Percentiles rank a stretch among this genome's conserved stretches.
phyloP scores from a whole-genome alignment of 1,284 basidiomycete species.

The Phaffia rhodozyma region DNA sequence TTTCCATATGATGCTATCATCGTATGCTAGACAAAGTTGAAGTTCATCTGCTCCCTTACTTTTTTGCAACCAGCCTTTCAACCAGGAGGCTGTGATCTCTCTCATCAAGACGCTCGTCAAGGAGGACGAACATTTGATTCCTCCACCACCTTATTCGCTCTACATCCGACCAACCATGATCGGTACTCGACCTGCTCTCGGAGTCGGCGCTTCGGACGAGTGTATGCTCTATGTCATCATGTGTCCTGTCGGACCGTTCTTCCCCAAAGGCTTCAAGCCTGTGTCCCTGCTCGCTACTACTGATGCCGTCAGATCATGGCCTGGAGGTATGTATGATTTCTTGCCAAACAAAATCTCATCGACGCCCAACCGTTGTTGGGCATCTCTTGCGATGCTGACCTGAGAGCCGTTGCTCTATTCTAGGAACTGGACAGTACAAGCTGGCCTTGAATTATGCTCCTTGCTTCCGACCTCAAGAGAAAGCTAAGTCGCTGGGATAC shows the following conservation, averaged over 20 bases:
- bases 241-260: slow-evolving; percentile 22
- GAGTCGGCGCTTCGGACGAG: slow-evolving; percentile 54
- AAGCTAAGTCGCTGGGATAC: slow-evolving; percentile 56
- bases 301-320: slow-evolving; percentile 65
- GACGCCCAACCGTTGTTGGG: background rate
- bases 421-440: slow-evolving; percentile 51
- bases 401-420: background rate
- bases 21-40: background rate
- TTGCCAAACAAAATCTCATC: background rate
- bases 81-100: slow-evolving; percentile 49
- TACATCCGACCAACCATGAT: slow-evolving; percentile 75
- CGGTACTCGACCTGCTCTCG: slow-evolving; percentile 61
- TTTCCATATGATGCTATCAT: background rate
- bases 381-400: background rate
- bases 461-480: slow-evolving; percentile 50
- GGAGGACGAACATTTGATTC: slow-evolving; percentile 64
- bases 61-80: slow-evolving; percentile 43
- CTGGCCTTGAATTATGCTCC: slow-evolving; percentile 60
- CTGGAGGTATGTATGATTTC: slow-evolving; percentile 42
- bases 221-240: slow-evolving; percentile 58
- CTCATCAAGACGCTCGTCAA: slow-evolving; percentile 58
- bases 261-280: slow-evolving; percentile 39
- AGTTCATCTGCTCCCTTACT: background rate
- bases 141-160: slow-evolving; percentile 50
- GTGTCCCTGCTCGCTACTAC: slow-evolving; percentile 58